Base-by-base conservation (phyloP, 306 rosid genomes). In the Vigna trinervia region DNA sequence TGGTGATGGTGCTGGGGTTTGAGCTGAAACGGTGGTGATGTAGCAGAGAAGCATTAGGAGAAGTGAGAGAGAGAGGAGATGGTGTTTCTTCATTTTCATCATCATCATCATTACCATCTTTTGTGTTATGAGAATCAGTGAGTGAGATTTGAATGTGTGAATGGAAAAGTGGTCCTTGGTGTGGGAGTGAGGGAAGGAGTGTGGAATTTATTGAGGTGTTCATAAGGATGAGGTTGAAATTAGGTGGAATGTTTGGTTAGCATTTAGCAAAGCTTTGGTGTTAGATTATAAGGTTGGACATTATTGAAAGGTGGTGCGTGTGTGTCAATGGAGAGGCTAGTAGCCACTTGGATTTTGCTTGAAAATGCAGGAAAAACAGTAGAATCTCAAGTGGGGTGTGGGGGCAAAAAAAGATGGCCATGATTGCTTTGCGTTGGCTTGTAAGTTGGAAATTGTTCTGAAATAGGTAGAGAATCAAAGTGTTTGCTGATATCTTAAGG, bases 301-400 rank as follows among this genome's bases (percentile, higher is more conserved):
- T 86, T 53, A 77, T 50, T 82, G 81, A 79, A 79, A 77, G 85
- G 82, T 81, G 80, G 74, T 46, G 38, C 41, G 80, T 67, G 73
- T 52, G 51, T 59, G 80, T 68, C 85, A 68, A 81, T 4, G 32
- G 58, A 66, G 74, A 67, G 47, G 64, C 53, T 14, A 32, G 22
- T 61, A 14, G 20, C 81, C 58, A 84, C 39, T 64, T 81, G 81
- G 83, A 22, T 81, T 80, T 93, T 89, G 97, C 98, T 93, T 91
- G 85, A 51, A 84, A 85, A 84, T 22, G 72, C 81, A 88, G 92
- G 72, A 85, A 91, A 78, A 50, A 60, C 73, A 82, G 79, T 70
- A 77, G 81, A 75, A 80, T 56, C 28, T 78, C 52, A 57, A 73
- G 81, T 84, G 78, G 75, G 57, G 34, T 30, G 70, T 54, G 71